These are phyloP conservation scores for Diutina mesorugosa DNA, from an alignment of 1,139 yeast species.

Conservation along the genomic window DNA sequence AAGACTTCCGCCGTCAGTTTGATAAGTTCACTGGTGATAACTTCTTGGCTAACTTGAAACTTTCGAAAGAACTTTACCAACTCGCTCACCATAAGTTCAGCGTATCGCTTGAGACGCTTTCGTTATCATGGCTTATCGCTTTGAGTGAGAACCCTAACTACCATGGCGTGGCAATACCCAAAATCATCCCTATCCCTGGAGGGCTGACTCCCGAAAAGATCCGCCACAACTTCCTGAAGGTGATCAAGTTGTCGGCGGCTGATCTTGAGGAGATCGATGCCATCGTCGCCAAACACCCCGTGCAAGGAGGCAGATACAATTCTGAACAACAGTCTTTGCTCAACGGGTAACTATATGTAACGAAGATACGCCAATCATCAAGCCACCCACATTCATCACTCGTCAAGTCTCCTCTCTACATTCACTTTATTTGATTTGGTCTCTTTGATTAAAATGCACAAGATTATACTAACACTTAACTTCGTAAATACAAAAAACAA, in stretches of 20 bases:
- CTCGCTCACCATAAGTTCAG: conserved; percentile 35
- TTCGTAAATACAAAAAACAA: too few species aligned
- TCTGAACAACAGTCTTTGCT: background rate
- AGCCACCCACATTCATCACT: too few species aligned
- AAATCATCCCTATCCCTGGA: conserved; percentile 69
- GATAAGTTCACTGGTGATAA: conserved; percentile 52
- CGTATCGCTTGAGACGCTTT: conserved; percentile 48
- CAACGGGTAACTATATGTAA: background rate
- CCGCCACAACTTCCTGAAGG: conserved; percentile 38
- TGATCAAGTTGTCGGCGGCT: conserved; percentile 31
- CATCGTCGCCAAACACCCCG: conserved; percentile 22
- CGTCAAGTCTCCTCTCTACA: too few species aligned
- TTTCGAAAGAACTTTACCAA: conserved; percentile 30
- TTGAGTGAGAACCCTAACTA: conserved; percentile 15
- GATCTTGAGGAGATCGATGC: conserved; percentile 40
- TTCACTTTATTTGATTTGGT: too few species aligned
- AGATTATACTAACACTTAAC: too few species aligned
- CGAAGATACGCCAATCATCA: background rate
- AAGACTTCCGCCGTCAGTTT: conserved; percentile 37
- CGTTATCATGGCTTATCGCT: conserved; percentile 57
- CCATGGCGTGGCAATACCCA: conserved; percentile 28
- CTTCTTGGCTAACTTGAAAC: conserved; percentile 34
- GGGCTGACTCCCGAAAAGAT: conserved; percentile 48
- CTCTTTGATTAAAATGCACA: too few species aligned
- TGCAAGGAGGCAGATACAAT: conserved; percentile 42